These are phyloP conservation scores for Gilbertella persicaria DNA, from an alignment of 371 early-diverging fungal species.

Conservation along the genomic window DNA sequence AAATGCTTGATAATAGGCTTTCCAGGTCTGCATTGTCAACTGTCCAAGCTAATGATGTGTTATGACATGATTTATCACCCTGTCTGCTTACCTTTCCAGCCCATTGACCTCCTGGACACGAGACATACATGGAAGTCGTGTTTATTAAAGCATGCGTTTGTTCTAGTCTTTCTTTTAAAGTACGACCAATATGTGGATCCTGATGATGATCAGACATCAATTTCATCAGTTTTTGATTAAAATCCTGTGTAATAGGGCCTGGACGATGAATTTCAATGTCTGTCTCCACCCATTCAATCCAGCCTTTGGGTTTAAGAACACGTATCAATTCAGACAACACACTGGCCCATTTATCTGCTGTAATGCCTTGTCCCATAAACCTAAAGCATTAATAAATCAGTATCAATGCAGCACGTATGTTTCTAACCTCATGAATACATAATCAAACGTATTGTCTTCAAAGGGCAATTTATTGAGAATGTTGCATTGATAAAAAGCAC, in stretches of 20 bases:
- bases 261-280: constrained; percentile 43
- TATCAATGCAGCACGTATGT: background rate
- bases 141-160: constrained; percentile 21
- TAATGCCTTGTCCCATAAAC: constrained; percentile 38
- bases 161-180: constrained; percentile 28
- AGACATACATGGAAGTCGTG: constrained; percentile 36
- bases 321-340: constrained; percentile 40
- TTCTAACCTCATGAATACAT: constrained; percentile 47
- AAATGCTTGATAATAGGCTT: constrained; percentile 43
- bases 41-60: constrained; percentile 55
- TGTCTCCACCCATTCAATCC: constrained; percentile 46
- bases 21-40: constrained; percentile 50
- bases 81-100: constrained; percentile 52
- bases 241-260: constrained; percentile 40
- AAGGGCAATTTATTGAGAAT: constrained; percentile 38
- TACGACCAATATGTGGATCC: constrained; percentile 36
- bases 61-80: no score
- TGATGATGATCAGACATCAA: constrained; percentile 29
- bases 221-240: constrained; percentile 28
- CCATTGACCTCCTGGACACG: constrained; percentile 57
- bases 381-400: constrained; percentile 10
- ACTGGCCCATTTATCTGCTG: constrained; percentile 29
- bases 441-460: constrained; percentile 47
- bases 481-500: constrained; percentile 43
- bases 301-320: constrained; percentile 46